Evolutionary conservation across 176 grass and related monocot species (phyloP), one percentile per base, ranked within the genome.

Genomic region (Coix lacrymajobi): DNA sequence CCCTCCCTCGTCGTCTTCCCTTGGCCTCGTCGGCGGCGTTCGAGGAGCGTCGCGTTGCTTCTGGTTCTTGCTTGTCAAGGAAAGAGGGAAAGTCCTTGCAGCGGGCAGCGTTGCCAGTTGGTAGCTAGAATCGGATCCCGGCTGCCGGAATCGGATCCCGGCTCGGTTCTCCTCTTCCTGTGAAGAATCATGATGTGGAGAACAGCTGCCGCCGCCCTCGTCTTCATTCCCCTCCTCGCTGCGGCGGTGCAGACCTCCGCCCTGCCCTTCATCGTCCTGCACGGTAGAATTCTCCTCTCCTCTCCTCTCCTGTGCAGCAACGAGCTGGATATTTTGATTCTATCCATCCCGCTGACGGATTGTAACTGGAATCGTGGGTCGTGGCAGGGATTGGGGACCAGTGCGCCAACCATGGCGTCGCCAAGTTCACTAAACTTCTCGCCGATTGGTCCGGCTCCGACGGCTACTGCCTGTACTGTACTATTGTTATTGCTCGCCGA

Each of bases 221-320:
- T 67, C 34, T 12, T 57, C 37, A 6, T 67, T 17, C n/a, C 56
- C 13, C 13, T 64, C 45, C 3, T 67, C 56, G 61, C 41, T 15
- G 61, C 29, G 29, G 26, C 71, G 31, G 83, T 69, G 62, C 28
- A 65, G 62, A 45, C 77, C 25, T 79, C 86, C 32, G 69, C 85
- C 19, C 76, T 85, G 71, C 91, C 91, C 34, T 93, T 93, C 88
- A 34, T 94, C 80, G 92, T 94, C 86, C 87, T 94, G 83, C 92
- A 94, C 70, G 92, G 92, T 94, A 73, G 79, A 19, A 2, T 3
- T 12, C 45, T 15, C 60, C 60, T 62, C 58, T 20, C 16, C 48
- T 51, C 48, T 11, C 40, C 29, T 46, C 19, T 33, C 62, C 29
- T 66, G 20, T 45, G 39, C 68, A 45, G 25, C 38, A 26, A 15